Percentiles rank a stretch among this genome's conserved stretches.
Conservation (phyloP, 345 rosid species). For the Eutrema yunnanense region DNA sequence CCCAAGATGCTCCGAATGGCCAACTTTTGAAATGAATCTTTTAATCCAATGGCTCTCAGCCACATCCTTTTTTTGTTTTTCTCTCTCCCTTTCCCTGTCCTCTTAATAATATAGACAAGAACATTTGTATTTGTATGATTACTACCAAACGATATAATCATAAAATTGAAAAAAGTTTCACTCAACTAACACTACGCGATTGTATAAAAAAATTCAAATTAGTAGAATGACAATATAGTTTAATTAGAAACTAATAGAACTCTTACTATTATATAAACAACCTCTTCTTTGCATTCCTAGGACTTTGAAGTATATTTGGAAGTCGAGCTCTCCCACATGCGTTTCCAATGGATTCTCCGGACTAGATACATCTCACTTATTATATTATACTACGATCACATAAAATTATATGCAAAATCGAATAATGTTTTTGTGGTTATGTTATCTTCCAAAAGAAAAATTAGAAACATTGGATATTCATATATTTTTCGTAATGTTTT, state of each 20-base stretch:
- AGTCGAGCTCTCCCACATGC: too few species aligned
- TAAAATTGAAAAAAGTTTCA: too few species aligned
- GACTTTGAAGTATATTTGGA: too few species aligned
- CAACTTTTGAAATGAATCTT: conserved; percentile 32
- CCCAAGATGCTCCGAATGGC: conserved; percentile 36
- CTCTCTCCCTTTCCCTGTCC: neutral
- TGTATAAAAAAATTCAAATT: neutral
- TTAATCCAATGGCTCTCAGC: conserved; percentile 23
- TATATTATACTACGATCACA: too few species aligned
- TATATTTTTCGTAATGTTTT: too few species aligned
- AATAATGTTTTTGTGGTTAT: neutral
- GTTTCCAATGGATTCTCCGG: too few species aligned
- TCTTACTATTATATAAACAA: too few species aligned
- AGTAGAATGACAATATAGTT: neutral
- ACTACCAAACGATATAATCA: neutral
- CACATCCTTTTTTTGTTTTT: conserved; percentile 16
- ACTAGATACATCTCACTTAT: too few species aligned
- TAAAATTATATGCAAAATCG: neutral
- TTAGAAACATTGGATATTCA: too few species aligned
- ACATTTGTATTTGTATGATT: neutral
- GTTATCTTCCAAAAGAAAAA: neutral
- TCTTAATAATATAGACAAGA: neutral
- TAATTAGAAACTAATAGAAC: neutral
- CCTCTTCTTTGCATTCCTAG: too few species aligned
- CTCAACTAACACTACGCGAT: neutral